Evolutionary conservation across 371 early-diverging fungal species (phyloP).

Genomic region (Mucor irregularis): DNA sequence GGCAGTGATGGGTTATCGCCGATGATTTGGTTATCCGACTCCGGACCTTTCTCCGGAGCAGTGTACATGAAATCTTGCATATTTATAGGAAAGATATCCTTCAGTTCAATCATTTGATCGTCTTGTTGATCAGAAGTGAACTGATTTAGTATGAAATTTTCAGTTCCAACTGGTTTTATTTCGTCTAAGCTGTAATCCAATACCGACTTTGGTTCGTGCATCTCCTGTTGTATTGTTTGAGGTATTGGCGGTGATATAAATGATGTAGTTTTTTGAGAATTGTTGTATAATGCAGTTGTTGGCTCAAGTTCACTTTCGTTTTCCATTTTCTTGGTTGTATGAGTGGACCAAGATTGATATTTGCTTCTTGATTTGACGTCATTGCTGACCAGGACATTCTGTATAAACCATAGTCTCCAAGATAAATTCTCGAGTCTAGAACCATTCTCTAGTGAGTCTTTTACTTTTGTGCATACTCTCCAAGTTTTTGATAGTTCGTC

Average conservation of each 20-base stretch:
- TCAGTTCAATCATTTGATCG: conserved; percentile 41
- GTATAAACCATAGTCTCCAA: conserved; percentile 88
- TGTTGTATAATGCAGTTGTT: neutral
- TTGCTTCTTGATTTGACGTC: conserved; percentile 16
- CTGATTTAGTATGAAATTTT: conserved; percentile 36
- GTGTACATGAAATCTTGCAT: conserved; percentile 8
- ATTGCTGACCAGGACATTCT: conserved; percentile 51
- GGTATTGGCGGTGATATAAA: conserved; percentile 4
- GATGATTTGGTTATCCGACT: neutral
- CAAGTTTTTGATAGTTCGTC: conserved; percentile 80
- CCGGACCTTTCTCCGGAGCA: neutral
- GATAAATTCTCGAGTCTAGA: conserved; percentile 84
- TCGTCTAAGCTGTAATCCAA: conserved; percentile 5
- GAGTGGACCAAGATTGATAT: neutral
- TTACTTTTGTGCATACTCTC: conserved; percentile 88
- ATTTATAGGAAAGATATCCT: conserved; percentile 23
- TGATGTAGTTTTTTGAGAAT: neutral
- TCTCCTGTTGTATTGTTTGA: neutral
- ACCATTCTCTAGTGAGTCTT: conserved; percentile 86
- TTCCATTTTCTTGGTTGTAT: conserved; percentile 10
- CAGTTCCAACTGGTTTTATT: conserved; percentile 9
- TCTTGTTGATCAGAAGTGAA: conserved; percentile 51
- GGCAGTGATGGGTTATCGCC: too few species aligned
- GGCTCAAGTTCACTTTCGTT: neutral
- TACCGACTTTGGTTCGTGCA: conserved; percentile 2